These are phyloP conservation scores for Pyrenochaeta sp. DNA, from an alignment of 2,329 filamentous ascomycete species.

Conservation along the genomic window DNA sequence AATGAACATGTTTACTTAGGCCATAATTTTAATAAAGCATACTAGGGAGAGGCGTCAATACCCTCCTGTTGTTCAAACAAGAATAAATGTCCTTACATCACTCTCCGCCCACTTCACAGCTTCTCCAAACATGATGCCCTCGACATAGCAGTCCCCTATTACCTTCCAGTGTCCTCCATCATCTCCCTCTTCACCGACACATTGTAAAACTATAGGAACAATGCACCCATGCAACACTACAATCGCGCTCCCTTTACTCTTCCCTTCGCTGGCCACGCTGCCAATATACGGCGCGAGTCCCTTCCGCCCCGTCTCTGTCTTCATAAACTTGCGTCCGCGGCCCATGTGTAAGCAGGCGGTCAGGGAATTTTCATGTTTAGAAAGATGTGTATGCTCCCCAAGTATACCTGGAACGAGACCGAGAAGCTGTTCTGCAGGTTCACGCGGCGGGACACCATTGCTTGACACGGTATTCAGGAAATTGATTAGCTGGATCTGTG, in stretches of 20 bases:
- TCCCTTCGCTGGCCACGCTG: not conserved
- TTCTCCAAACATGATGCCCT: slow-evolving; percentile 26
- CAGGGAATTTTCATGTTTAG: not conserved
- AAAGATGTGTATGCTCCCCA: not conserved
- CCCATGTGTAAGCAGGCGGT: slow-evolving; percentile 13
- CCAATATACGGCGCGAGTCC: slow-evolving; percentile 23
- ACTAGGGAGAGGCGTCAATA: slow-evolving; percentile 4
- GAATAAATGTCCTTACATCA: slow-evolving; percentile 15
- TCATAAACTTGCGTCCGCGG: slow-evolving; percentile 16
- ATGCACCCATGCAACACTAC: slow-evolving; percentile 26
- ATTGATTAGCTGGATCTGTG: slow-evolving; percentile 10
- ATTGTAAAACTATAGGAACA: slow-evolving; percentile 23
- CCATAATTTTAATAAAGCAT: slow-evolving; percentile 11
- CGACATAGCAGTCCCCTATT: slow-evolving; percentile 23
- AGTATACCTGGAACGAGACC: slow-evolving; percentile 3
- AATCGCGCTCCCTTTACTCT: slow-evolving; percentile 11
- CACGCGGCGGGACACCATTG: slow-evolving; percentile 10
- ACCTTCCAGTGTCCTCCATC: slow-evolving; percentile 15
- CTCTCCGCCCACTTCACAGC: slow-evolving; percentile 14
- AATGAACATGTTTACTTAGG: not conserved
- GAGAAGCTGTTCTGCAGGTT: slow-evolving; percentile 18
- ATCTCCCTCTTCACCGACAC: slow-evolving; percentile 7
- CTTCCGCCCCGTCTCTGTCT: slow-evolving; percentile 15
- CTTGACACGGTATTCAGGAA: slow-evolving; percentile 14
- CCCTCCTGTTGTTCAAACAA: slow-evolving; percentile 11